Conservation (phyloP, 2,329 filamentous ascomycete species). For the Beauveria scarabaeidicola region DNA sequence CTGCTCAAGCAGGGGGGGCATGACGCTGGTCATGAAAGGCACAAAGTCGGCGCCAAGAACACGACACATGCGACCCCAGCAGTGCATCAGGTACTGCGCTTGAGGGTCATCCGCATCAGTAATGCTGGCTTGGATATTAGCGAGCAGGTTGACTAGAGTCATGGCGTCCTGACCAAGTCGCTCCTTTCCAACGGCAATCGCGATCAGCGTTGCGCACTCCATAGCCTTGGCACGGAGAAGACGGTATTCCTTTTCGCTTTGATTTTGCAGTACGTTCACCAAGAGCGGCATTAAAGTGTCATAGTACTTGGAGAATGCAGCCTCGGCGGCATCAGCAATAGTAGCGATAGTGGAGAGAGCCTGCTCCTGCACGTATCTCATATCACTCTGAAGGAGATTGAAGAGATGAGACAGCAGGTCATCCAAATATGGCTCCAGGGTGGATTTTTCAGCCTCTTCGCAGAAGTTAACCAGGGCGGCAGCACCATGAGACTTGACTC, state of each 20-base stretch:
- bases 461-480: conserved; percentile 99
- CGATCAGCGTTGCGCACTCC: conserved; percentile 96
- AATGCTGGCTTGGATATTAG: conserved; percentile 77
- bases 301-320: conserved; percentile 92
- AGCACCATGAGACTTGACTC: conserved; percentile 93
- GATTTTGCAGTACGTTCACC: conserved; percentile 78
- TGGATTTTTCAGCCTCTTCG: conserved; percentile 89
- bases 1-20: conserved; percentile 85
- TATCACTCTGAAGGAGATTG: conserved; percentile 78
- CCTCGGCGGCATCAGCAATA: conserved; percentile 95
- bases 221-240: conserved; percentile 93
- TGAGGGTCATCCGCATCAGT: conserved; percentile 91
- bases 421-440: conserved; percentile 88
- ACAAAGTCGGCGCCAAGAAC: conserved; percentile 86
- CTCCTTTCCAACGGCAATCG: conserved; percentile 87
- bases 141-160: conserved; percentile 78
- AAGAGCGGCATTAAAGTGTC: conserved; percentile 91
- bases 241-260: conserved; percentile 89
- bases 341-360: conserved; percentile 96
- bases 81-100: conserved; percentile 94
- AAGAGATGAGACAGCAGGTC: conserved; percentile 78
- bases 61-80: conserved; percentile 98
- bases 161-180: conserved; percentile 82
- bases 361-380: conserved; percentile 96
- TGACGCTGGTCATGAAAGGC: conserved; percentile 84